Evolutionary conservation across 2,329 filamentous ascomycete genomes (phyloP).

Genomic region (Fusarium abutilonis): DNA sequence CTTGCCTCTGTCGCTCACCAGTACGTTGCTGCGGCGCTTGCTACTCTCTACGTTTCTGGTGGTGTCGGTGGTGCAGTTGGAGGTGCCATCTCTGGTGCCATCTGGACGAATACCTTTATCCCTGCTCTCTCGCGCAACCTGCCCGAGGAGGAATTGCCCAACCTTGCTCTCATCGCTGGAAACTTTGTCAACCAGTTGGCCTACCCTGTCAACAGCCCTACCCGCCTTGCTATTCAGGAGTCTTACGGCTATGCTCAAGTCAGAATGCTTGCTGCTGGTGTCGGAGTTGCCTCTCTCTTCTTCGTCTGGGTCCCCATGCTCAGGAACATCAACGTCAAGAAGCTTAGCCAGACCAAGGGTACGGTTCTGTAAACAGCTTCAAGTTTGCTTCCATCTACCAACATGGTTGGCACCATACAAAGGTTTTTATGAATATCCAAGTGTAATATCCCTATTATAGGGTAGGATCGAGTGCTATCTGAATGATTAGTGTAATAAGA

Average conservation of each 20-base stretch:
- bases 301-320: constrained; percentile 47
- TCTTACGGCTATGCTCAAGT: constrained; percentile 61
- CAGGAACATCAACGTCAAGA: constrained; percentile 47
- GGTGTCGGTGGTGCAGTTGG: constrained; percentile 59
- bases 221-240: constrained; percentile 55
- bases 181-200: constrained; percentile 49
- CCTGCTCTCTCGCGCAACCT: constrained; percentile 51
- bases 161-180: constrained; percentile 56
- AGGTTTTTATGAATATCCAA: not conserved
- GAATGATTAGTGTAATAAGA: constrained; percentile 8
- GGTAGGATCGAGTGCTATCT: not conserved
- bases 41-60: constrained; percentile 57
- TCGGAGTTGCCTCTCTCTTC: constrained; percentile 43
- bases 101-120: constrained; percentile 56
- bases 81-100: constrained; percentile 54
- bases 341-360: constrained; percentile 48
- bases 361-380: constrained; percentile 39
- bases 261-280: constrained; percentile 52
- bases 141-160: constrained; percentile 48
- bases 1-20: constrained; percentile 65
- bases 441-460: constrained; percentile 1
- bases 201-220: constrained; percentile 54
- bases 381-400: not conserved
- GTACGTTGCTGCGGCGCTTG: constrained; percentile 61
- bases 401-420: not conserved